Evolutionary conservation across 306 rosid genomes (phyloP).

Genomic region (Dryas octopetala): DNA sequence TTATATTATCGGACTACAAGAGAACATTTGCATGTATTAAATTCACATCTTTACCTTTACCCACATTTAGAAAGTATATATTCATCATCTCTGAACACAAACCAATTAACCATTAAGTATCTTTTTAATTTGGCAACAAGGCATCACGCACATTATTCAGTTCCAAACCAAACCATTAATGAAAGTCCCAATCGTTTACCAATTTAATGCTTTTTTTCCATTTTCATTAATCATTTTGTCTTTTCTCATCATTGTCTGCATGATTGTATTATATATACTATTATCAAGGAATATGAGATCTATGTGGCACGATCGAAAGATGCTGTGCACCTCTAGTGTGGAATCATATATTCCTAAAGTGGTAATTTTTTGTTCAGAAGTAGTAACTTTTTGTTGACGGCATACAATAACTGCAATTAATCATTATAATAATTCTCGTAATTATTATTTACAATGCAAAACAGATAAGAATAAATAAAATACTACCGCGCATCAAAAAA

Average conservation of each 20-base stretch:
- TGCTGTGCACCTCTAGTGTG: not conserved
- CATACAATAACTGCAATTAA: too few relatives aligned
- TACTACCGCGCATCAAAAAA: too few relatives aligned
- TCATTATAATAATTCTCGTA: too few relatives aligned
- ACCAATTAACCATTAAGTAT: not conserved
- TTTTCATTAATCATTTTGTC: conserved; percentile 2
- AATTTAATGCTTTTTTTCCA: not conserved
- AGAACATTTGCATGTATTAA: too few relatives aligned
- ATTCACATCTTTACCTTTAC: not conserved
- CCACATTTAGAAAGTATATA: not conserved
- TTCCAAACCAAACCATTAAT: not conserved
- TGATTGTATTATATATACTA: too few relatives aligned
- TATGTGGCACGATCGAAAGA: not conserved
- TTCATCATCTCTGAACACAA: too few relatives aligned
- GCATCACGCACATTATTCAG: not conserved
- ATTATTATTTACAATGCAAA: too few relatives aligned
- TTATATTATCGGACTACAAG: too few relatives aligned
- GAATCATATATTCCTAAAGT: not conserved
- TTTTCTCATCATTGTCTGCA: not conserved
- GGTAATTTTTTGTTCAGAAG: too few relatives aligned
- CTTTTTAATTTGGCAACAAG: conserved; percentile 1
- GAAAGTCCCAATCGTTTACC: conserved; percentile 4
- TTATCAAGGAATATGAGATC: not conserved
- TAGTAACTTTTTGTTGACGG: too few relatives aligned
- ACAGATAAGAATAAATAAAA: too few relatives aligned